These are phyloP conservation scores for Glebionis coronaria DNA, from an alignment of 129 eudicot species.

Conservation along the genomic window DNA sequence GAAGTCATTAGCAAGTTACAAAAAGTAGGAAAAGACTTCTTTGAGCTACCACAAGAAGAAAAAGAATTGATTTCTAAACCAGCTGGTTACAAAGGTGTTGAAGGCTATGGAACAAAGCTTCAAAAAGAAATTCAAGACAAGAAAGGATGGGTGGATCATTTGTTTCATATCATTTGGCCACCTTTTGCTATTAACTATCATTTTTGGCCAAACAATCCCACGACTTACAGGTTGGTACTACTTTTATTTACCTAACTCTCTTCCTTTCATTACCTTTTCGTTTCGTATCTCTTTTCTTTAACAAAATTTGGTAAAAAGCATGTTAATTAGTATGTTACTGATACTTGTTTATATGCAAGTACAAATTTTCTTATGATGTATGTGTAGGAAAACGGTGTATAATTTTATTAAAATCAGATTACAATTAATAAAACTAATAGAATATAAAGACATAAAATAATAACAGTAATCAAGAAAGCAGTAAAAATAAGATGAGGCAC, in stretches of 20 bases:
- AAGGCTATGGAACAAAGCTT: conserved; percentile 81
- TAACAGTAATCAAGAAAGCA: no score
- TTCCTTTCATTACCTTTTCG: background rate
- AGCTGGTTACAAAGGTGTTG: conserved; percentile 37
- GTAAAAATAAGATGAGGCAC: no score
- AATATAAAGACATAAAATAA: no score
- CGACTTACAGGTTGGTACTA: conserved; percentile 68
- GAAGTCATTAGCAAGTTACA: conserved; percentile 47
- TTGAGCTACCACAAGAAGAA: conserved; percentile 73
- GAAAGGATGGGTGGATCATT: conserved; percentile 91
- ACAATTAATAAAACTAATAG: no score
- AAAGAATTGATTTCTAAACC: conserved; percentile 57
- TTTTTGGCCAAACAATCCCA: conserved; percentile 83
- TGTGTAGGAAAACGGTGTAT: no score
- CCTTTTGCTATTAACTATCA: conserved; percentile 53
- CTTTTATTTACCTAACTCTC: background rate
- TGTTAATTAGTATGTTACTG: no score
- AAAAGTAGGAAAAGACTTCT: conserved; percentile 56
- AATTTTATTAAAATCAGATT: no score
- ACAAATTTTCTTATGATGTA: no score
- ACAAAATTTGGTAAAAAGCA: no score
- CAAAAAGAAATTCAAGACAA: conserved; percentile 60
- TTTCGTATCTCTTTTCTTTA: no score
- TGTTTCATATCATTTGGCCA: conserved; percentile 83
- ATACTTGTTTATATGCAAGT: no score